Evolutionary conservation across 179 eudicot species (phyloP).

Genomic region (Corrigiola litoralis): DNA sequence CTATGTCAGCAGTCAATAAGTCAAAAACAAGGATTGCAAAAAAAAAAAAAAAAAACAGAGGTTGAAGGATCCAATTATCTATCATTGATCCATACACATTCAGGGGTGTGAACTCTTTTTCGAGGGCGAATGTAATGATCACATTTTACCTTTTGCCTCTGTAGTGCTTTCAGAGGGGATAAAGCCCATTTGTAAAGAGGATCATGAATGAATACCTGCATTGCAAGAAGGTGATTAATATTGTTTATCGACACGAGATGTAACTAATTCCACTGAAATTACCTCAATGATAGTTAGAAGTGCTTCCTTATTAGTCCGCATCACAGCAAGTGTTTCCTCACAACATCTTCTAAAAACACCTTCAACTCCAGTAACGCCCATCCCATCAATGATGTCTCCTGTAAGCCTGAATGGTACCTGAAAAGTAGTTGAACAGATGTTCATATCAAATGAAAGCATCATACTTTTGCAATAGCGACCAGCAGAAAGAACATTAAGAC

Average conservation of each 20-base stretch:
- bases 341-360: constrained; percentile 97
- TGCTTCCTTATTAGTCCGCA: constrained; percentile 96
- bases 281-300: constrained; percentile 92
- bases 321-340: constrained; percentile 89
- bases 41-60: too few relatives aligned
- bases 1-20: too few relatives aligned
- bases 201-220: constrained; percentile 98
- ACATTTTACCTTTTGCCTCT: constrained; percentile 76
- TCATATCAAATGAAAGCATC: not conserved
- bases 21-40: not conserved
- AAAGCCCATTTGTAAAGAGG: constrained; percentile 97
- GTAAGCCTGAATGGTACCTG: constrained; percentile 96
- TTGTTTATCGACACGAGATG: not conserved
- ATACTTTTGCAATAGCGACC: not conserved
- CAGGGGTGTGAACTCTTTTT: not conserved
- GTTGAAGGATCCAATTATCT: not conserved
- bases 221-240: constrained; percentile 1
- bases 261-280: constrained; percentile 5
- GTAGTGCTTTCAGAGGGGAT: constrained; percentile 92
- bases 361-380: constrained; percentile 96
- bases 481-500: constrained; percentile 12
- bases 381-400: constrained; percentile 90
- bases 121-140: constrained; percentile 3
- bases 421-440: constrained; percentile 11
- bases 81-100: not conserved